Conservation (phyloP, 2,329 filamentous ascomycete species). For the Fusarium sp. region DNA sequence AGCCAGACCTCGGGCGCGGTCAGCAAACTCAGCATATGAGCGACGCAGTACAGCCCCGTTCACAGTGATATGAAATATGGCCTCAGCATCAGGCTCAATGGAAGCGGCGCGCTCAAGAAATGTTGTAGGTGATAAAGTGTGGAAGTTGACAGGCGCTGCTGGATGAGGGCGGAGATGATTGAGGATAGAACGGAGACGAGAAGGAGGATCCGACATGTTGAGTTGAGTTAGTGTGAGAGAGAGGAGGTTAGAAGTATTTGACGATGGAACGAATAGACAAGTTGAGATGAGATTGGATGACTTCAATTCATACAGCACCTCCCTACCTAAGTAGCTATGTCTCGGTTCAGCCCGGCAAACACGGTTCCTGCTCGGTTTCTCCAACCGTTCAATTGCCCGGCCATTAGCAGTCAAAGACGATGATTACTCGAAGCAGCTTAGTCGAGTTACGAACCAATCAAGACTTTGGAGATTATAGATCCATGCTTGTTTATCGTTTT, state of each 20-base stretch:
- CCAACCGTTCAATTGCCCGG: slow-evolving; percentile 32
- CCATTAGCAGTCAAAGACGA: slow-evolving; percentile 10
- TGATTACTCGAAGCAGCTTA: slow-evolving; percentile 27
- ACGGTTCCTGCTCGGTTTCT: slow-evolving; percentile 44
- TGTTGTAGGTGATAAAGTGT: slow-evolving; percentile 86
- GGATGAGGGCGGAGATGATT: slow-evolving; percentile 60
- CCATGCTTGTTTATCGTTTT: slow-evolving; percentile 18
- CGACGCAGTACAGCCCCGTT: slow-evolving; percentile 80
- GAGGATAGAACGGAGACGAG: slow-evolving; percentile 69
- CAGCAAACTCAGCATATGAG: slow-evolving; percentile 83
- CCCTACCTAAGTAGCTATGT: slow-evolving; percentile 28
- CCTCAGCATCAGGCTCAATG: slow-evolving; percentile 87
- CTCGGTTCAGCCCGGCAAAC: slow-evolving; percentile 48
- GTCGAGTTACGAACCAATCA: slow-evolving; percentile 33
- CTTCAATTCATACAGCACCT: slow-evolving; percentile 37
- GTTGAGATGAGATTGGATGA: slow-evolving; percentile 12
- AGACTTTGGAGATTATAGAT: slow-evolving; percentile 9
- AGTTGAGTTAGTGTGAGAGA: slow-evolving; percentile 14
- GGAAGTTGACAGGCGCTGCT: slow-evolving; percentile 69
- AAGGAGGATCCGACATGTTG: slow-evolving; percentile 72
- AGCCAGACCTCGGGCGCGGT: slow-evolving; percentile 86
- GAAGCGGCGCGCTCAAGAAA: slow-evolving; percentile 87
- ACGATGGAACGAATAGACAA: not conserved
- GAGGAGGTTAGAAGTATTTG: not conserved
- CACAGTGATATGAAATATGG: slow-evolving; percentile 86